Conservation (phyloP, 1,284 basidiomycete genomes). For the Boletus semigastroideus region DNA sequence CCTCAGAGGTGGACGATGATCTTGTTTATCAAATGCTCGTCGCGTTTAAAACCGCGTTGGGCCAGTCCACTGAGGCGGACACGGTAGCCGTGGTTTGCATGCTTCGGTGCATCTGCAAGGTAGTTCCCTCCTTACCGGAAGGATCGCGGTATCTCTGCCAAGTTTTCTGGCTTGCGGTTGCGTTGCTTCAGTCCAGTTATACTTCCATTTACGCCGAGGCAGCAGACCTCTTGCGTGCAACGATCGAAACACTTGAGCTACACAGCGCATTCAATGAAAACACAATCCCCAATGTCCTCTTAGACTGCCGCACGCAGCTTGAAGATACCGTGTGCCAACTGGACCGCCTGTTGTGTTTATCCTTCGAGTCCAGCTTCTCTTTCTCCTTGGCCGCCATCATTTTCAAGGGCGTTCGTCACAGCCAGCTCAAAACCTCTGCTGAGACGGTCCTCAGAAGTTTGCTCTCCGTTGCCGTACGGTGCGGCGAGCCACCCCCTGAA, state of each 20-base stretch:
- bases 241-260: constrained; percentile 65
- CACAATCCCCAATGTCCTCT: constrained; percentile 57
- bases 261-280: constrained; percentile 56
- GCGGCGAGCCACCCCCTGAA: constrained; percentile 40
- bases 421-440: constrained; percentile 59
- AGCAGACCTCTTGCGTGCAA: constrained; percentile 60
- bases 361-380: constrained; percentile 78
- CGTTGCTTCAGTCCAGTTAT: constrained; percentile 76
- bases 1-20: constrained; percentile 83
- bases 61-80: constrained; percentile 66
- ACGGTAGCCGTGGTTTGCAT: constrained; percentile 80
- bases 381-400: constrained; percentile 81
- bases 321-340: constrained; percentile 73
- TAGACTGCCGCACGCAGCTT: constrained; percentile 64
- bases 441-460: constrained; percentile 57
- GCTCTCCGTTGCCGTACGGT: constrained; percentile 54
- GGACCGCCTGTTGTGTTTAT: constrained; percentile 72
- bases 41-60: constrained; percentile 69
- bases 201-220: constrained; percentile 75
- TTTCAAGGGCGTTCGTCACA: constrained; percentile 82
- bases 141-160: constrained; percentile 73
- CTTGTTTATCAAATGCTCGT: constrained; percentile 88
- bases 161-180: constrained; percentile 85
- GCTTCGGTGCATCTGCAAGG: constrained; percentile 79
- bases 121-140: constrained; percentile 67